Evolutionary conservation across 768 basidiomycete genomes (phyloP).

Genomic region (Leucosporidium scottii): DNA sequence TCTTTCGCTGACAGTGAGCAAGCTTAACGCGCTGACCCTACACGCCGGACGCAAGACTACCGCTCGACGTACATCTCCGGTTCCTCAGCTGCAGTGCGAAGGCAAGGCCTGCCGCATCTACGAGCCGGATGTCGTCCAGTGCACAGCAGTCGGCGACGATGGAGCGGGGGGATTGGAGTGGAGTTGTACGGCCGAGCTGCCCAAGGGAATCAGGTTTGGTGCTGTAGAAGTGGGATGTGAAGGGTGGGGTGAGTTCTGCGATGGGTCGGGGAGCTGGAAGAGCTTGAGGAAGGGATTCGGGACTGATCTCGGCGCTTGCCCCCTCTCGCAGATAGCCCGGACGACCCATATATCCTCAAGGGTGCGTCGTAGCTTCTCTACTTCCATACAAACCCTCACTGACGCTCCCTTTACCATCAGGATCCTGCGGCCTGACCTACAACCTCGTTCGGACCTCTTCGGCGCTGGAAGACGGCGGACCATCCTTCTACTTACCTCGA

Average conservation of each 20-base stretch:
- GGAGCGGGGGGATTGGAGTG: slow-evolving; percentile 73
- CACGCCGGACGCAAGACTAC: slow-evolving; percentile 62
- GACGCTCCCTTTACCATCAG: no score
- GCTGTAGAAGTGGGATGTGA: slow-evolving; percentile 81
- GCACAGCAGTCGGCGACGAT: slow-evolving; percentile 66
- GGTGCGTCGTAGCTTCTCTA: slow-evolving; percentile 52
- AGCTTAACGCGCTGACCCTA: slow-evolving; percentile 69
- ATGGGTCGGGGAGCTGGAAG: neutral
- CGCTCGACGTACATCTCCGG: slow-evolving; percentile 58
- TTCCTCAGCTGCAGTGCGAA: slow-evolving; percentile 71
- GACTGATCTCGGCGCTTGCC: neutral
- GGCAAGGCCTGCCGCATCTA: slow-evolving; percentile 71
- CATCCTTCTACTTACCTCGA: neutral
- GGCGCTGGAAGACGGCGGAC: neutral
- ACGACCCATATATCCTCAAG: slow-evolving; percentile 73
- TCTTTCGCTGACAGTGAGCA: slow-evolving; percentile 23
- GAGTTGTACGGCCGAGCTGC: slow-evolving; percentile 92
- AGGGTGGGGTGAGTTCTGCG: slow-evolving; percentile 62
- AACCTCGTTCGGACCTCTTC: slow-evolving; percentile 46
- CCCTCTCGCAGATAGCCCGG: slow-evolving; percentile 6
- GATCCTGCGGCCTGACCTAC: slow-evolving; percentile 69
- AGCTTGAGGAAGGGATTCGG: no score
- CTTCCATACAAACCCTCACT: no score
- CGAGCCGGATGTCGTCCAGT: slow-evolving; percentile 78
- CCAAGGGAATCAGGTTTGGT: slow-evolving; percentile 72